Base-by-base conservation (phyloP, 2,329 filamentous ascomycete genomes). In the Xylariaceae sp. region DNA sequence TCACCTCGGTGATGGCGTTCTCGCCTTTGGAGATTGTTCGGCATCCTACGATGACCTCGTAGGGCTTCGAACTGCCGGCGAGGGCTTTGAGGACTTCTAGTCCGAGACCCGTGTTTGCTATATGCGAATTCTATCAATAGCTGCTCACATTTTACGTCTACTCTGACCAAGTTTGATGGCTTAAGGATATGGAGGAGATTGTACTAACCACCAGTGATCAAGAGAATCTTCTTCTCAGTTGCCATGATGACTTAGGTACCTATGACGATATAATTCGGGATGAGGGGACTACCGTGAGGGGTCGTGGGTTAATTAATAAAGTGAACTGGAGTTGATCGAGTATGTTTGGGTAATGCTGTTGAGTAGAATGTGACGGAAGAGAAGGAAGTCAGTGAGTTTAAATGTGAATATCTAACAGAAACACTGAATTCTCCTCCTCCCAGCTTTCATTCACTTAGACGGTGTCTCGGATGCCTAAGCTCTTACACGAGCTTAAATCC, bases 21-120 rank as follows among this genome's bases (percentile, higher is more conserved):
- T 75, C 55, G 17, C 67, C 76, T 48, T 78, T 79, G 2, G 65
- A 59, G 2, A 70, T 21, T 2, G 60, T 68, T 3, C 77, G 71
- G 22, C 67, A 68, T 27, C 75, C 75, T 17, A 80, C 55, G 17
- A 79, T 52, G 40, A 80, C 70, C 5, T 67, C 61, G 57, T 78
- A 78, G 16, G 69, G 22, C 2, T 8, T 46, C 8, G 37, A 19
- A n/a, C 49, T 49, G 33, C 49, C 29, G 34, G 37, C 47, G 6
- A 57, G 53, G 21, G 51, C 52, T 27, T 52, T 55, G 67, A 55
- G 23, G 6, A 39, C 43, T 29, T 55, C 54, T 2, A 53, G 35
- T 25, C 54, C 54, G 21, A 56, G 39, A 19, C 54, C 54, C 3
- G 50, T 56, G 44, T 56, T 56, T 6, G 50, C 52, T 56, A 12